phyloP scores from a whole-genome alignment of 106 monocot genomes.

The Gastrodia elata region DNA sequence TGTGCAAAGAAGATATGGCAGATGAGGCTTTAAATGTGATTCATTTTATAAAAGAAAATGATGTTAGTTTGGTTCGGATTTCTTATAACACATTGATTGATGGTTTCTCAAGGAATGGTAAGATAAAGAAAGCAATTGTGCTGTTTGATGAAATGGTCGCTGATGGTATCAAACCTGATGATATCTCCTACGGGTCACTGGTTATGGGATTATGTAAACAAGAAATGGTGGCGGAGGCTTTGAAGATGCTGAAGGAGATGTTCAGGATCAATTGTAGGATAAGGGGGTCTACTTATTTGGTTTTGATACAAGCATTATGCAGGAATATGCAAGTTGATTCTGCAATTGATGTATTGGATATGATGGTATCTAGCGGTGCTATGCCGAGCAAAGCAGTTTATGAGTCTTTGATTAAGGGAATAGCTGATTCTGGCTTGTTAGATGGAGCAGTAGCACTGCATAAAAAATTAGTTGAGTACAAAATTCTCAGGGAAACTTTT shows the following conservation, averaged over 20 bases:
- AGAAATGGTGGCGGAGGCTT: constrained; percentile 45
- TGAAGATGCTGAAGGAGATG: constrained; percentile 54
- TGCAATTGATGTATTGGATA: constrained; percentile 48
- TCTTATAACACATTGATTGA: constrained; percentile 66
- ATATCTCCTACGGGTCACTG: constrained; percentile 68
- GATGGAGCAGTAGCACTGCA: constrained; percentile 39
- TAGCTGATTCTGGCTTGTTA: constrained; percentile 48
- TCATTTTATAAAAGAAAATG: constrained; percentile 26
- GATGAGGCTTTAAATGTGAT: constrained; percentile 49
- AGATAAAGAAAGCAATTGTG: constrained; percentile 40
- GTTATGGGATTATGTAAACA: constrained; percentile 55
- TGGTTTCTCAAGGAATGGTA: constrained; percentile 51
- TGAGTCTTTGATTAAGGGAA: constrained; percentile 31
- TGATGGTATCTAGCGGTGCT: constrained; percentile 40
- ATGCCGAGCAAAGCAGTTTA: constrained; percentile 34
- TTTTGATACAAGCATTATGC: constrained; percentile 58
- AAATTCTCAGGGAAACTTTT: constrained; percentile 30
- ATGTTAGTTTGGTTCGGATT: constrained; percentile 33
- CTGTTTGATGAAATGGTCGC: constrained; percentile 63
- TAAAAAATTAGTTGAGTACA: constrained; percentile 32
- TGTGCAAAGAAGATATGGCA: constrained; percentile 58
- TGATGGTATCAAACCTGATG: constrained; percentile 62
- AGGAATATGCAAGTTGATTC: constrained; percentile 27
- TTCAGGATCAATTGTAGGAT: constrained; percentile 30
- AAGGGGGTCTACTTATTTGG: constrained; percentile 39